Percentiles rank a stretch among this genome's conserved stretches.
Conservation (phyloP, 1,284 basidiomycete species). For the Megacollybia platyphylla region DNA sequence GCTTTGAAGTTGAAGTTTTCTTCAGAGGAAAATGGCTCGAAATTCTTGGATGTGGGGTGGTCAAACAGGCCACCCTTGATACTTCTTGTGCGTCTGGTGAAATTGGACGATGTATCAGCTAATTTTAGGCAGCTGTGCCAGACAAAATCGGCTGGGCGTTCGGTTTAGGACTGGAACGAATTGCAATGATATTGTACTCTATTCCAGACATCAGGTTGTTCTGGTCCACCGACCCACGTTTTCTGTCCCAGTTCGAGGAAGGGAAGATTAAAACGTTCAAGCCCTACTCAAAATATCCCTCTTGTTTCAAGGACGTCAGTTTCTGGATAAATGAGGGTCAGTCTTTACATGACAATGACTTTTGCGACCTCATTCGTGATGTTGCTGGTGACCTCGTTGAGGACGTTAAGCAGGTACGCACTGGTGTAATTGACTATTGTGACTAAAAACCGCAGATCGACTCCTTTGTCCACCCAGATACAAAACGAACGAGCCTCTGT, state of each 20-base stretch:
- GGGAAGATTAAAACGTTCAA: slow-evolving; percentile 74
- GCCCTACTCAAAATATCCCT: slow-evolving; percentile 83
- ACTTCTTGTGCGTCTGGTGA: slow-evolving; percentile 54
- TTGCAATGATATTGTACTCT: slow-evolving; percentile 95
- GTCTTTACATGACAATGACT: slow-evolving; percentile 86
- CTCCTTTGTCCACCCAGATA: slow-evolving; percentile 86
- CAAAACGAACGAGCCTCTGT: slow-evolving; percentile 68
- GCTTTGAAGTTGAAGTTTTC: slow-evolving; percentile 96
- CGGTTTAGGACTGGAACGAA: slow-evolving; percentile 92
- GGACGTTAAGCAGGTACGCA: slow-evolving; percentile 70
- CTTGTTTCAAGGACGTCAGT: slow-evolving; percentile 83
- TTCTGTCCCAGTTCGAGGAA: slow-evolving; percentile 75
- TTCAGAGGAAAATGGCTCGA: slow-evolving; percentile 97
- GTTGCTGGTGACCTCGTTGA: slow-evolving; percentile 88
- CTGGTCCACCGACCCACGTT: slow-evolving; percentile 88
- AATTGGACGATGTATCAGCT: neutral
- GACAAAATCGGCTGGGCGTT: slow-evolving; percentile 96
- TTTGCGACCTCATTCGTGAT: slow-evolving; percentile 91
- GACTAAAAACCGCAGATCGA: slow-evolving; percentile 55
- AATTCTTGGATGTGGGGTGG: slow-evolving; percentile 90
- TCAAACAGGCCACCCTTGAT: slow-evolving; percentile 81
- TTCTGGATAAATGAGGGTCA: slow-evolving; percentile 67
- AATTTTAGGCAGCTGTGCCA: slow-evolving; percentile 42
- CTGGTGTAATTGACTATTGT: neutral
- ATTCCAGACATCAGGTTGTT: slow-evolving; percentile 99